These are phyloP conservation scores for Stephania cephalantha DNA, from an alignment of 164 flowering plant species.

Conservation along the genomic window DNA sequence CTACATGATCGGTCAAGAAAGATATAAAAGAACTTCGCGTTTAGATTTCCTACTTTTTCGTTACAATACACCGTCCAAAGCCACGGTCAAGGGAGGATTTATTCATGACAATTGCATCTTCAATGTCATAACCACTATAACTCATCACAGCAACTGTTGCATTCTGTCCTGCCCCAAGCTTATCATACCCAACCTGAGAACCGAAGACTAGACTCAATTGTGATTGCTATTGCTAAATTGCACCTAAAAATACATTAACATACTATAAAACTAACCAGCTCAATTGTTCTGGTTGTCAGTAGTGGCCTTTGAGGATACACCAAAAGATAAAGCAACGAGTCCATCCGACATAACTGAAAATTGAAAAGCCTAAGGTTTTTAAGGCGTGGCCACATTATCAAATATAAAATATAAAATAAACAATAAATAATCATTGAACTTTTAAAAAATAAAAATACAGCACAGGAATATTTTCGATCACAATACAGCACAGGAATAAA, in stretches of 20 bases:
- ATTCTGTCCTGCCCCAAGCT: slow-evolving; percentile 98
- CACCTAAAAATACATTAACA: not conserved
- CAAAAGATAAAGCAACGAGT: slow-evolving; percentile 72
- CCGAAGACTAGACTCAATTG: slow-evolving; percentile 4
- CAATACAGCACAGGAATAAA: not conserved
- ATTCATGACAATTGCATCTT: slow-evolving; percentile 99
- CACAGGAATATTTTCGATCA: not conserved
- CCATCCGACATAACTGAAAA: slow-evolving; percentile 73
- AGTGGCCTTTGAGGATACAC: slow-evolving; percentile 97
- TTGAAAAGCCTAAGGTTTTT: slow-evolving; percentile 2
- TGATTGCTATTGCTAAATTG: not conserved
- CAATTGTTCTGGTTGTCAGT: slow-evolving; percentile 87
- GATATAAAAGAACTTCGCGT: not conserved
- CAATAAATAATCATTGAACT: not conserved
- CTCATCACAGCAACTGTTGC: slow-evolving; percentile 99
- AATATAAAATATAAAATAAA: not conserved
- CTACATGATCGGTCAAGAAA: not conserved
- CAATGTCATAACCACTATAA: slow-evolving; percentile 96
- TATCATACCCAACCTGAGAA: slow-evolving; percentile 81
- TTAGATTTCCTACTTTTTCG: slow-evolving; percentile 52
- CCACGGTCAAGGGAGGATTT: slow-evolving; percentile 97
- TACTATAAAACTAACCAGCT: slow-evolving; percentile 56
- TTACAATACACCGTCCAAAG: slow-evolving; percentile 92
- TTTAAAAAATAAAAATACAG: not conserved
- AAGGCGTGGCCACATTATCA: not conserved